phyloP scores from a whole-genome alignment of 1,284 basidiomycete species.

The Leccinum glutinopallens region DNA sequence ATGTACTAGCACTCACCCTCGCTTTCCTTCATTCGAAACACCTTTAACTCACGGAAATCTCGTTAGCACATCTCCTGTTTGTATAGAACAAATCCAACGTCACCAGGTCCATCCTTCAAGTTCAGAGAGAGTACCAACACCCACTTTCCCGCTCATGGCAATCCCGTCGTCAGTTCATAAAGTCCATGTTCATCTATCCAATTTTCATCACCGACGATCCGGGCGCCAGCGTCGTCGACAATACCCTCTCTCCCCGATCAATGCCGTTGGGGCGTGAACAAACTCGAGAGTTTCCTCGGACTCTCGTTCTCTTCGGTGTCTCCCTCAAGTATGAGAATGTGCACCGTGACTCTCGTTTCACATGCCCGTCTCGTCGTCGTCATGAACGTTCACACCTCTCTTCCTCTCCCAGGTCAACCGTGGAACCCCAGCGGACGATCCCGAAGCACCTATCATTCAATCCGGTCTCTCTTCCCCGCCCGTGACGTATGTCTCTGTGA shows the following conservation, averaged over 20 bases:
- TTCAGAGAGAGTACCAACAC: conserved; percentile 93
- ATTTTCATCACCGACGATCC: conserved; percentile 96
- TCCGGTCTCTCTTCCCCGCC: conserved; percentile 78
- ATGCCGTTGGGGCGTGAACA: conserved; percentile 92
- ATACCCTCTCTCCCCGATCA: conserved; percentile 85
- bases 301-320: conserved; percentile 94
- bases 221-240: conserved; percentile 65
- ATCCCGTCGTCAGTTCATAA: conserved; percentile 71
- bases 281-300: conserved; percentile 83
- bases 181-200: conserved; percentile 96
- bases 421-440: conserved; percentile 91
- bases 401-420: conserved; percentile 62
- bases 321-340: conserved; percentile 87
- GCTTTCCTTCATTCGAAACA: not conserved
- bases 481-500: conserved; percentile 99
- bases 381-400: conserved; percentile 3
- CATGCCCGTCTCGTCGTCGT: not conserved
- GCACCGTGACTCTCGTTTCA: conserved; percentile 17
- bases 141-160: conserved; percentile 88
- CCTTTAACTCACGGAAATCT: conserved; percentile 27
- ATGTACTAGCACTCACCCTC: no score
- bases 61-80: conserved; percentile 23
- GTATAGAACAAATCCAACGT: not conserved
- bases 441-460: conserved; percentile 90
- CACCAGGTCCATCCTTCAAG: conserved; percentile 58